Base-by-base conservation (phyloP, 805 yeast genomes). In the Priceomyces castillae region DNA sequence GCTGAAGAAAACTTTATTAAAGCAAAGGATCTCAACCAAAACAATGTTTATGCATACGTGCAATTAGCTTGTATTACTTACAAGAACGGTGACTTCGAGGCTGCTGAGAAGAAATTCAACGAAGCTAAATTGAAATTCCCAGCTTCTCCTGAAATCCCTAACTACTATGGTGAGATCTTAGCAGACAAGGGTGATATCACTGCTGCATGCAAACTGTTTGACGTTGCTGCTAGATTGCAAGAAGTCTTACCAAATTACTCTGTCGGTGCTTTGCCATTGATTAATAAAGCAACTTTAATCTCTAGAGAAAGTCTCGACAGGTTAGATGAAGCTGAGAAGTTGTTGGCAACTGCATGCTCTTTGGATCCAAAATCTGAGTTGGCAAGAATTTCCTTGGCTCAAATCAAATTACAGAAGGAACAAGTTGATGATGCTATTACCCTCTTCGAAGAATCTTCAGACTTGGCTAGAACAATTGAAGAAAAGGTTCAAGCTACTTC, bases 141-240 rank as follows among this genome's bases (percentile, higher is more conserved):
- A 54, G 78, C 90, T 18, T 78, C 86, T 41, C 88, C 98, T 43
- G 97, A 89, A 65, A 85, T 90, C 55, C 95, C 94, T 71, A 90
- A 89, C 73, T 94, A 90, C 69, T 90, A 83, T 61, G 99, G 98
- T 59, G 99, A 94, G 72, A 84, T 92, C 40, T 76, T 92, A 57
- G 82, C 87, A 49, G 97, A 92, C 62, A 77, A 77, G 56, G 85
- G 84, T 61, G 88, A 86, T 54, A 68, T 78, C 44, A 76, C 64
- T 23, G 84, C 77, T 48, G 97, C 98, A 45, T 66, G 80, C 47
- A 80, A 81, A 59, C 90, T 89, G 70, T 92, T 90, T 62, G 96
- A 90, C 50, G 77, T 80, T 56, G 89, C 98, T 43, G 83, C 82
- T 43, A 81, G 86, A 65, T 75, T 94, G 59, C 97, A 92, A 72